phyloP scores from a whole-genome alignment of 805 yeast species.

The Metschnikowia drakensbergensis region DNA sequence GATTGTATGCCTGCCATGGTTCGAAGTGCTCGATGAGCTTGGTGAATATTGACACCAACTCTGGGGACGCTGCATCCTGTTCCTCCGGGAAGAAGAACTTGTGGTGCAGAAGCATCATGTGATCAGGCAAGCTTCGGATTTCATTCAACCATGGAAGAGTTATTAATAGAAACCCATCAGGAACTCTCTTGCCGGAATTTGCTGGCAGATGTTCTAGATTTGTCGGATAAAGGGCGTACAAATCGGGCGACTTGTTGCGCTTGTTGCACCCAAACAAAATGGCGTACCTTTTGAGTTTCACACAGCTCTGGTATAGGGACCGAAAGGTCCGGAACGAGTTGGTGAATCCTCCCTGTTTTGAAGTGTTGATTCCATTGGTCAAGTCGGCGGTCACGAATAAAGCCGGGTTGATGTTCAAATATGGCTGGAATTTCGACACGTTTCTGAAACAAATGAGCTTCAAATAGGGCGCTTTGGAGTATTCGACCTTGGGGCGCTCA shows the following conservation, averaged over 20 bases:
- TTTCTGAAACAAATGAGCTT: conserved; percentile 67
- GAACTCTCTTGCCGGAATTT: conserved; percentile 23
- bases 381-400: conserved; percentile 64
- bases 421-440: conserved; percentile 42
- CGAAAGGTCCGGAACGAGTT: conserved; percentile 69
- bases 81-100: conserved; percentile 10
- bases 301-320: conserved; percentile 60
- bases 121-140: conserved; percentile 59
- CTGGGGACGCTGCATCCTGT: conserved; percentile 10
- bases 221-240: conserved; percentile 62
- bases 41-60: conserved; percentile 22
- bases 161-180: conserved; percentile 72
- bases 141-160: conserved; percentile 74
- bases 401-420: conserved; percentile 52
- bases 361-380: conserved; percentile 34
- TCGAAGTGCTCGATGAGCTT: conserved; percentile 35
- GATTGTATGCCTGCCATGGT: conserved; percentile 47
- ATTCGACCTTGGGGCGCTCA: conserved; percentile 9
- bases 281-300: conserved; percentile 51
- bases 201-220: neutral
- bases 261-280: conserved; percentile 69
- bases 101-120: conserved; percentile 13
- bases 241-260: conserved; percentile 48
- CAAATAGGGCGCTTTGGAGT: conserved; percentile 45
- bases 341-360: conserved; percentile 38